Evolutionary conservation across 2,329 filamentous ascomycete genomes (phyloP), one percentile per base, ranked within the genome.

Genomic region (Bipolaris bicolor): DNA sequence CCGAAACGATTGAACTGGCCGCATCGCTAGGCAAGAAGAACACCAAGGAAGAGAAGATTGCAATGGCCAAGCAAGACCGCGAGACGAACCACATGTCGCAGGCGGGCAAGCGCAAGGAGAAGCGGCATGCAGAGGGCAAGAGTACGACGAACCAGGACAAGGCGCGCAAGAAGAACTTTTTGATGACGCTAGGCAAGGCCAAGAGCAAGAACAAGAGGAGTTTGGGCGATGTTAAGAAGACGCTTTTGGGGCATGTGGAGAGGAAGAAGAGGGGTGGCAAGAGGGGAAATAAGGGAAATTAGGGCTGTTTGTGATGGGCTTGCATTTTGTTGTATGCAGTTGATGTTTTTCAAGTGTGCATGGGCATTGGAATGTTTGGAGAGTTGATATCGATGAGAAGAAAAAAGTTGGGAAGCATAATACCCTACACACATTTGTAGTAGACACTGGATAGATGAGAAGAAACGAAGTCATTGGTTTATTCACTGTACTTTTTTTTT

Each of bases 121-220:
- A 93, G 83, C 96, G 96, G 85, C 87, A 89, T 69, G 84, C 87
- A 1, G 86, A 92, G 79, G 95, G 95, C 71, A 98, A 98, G 87
- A 96, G 91, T 75, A 93, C 92, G 36, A 98, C 94, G 65, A 99
- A 99, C 80, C 91, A 90, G 81, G 95, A 99, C 82, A 99, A 99
- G 86, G 87, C 90, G 40, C 84, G 94, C 67, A 92, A 91, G 84
- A 99, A 99, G 90, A 99, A 99, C 78, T 96, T 99, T 79, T 76
- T 99, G 70, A 99, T 99, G 95, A 98, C 94, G 37, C 80, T 99
- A 58, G 91, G 94, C 57, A 98, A 99, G 83, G 95, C 95, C 10
- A 96, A 95, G 83, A 86, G 85, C 66, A 99, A 98, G 84, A 90
- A 95, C 72, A 97, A 97, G 88, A 86, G 93, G 72, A 97, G 92